Evolutionary conservation across 164 flowering plant species (phyloP).

Genomic region (Euptelea pleiosperma): DNA sequence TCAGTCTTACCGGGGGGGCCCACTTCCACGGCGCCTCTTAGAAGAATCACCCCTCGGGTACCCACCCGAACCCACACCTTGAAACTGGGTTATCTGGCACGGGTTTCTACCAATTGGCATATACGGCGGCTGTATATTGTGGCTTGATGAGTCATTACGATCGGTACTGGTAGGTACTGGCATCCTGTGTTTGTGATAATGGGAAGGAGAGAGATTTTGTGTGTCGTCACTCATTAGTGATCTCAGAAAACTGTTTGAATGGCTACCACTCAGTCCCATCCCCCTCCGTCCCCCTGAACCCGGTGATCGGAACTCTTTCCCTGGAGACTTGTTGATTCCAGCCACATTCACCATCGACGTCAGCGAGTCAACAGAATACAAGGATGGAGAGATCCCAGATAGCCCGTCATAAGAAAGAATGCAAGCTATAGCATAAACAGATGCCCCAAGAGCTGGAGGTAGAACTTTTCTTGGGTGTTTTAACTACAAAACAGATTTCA

Average conservation of each 20-base stretch:
- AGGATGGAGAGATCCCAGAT: constrained; percentile 37
- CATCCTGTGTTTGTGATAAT: constrained; percentile 10
- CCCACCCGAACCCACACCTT: constrained; percentile 17
- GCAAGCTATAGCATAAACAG: constrained; percentile 63
- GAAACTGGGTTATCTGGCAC: neutral
- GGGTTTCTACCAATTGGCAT: neutral
- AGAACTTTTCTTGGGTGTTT: constrained; percentile 50
- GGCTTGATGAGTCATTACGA: constrained; percentile 6
- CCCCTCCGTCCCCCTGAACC: constrained; percentile 13
- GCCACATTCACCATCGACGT: constrained; percentile 40
- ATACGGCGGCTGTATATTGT: neutral
- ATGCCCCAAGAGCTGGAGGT: constrained; percentile 65
- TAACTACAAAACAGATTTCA: constrained; percentile 43
- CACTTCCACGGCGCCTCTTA: constrained; percentile 41
- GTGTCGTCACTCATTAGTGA: constrained; percentile 18
- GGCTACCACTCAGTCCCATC: constrained; percentile 1
- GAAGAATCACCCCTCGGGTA: constrained; percentile 21
- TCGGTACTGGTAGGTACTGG: constrained; percentile 2
- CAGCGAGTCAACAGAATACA: constrained; percentile 34
- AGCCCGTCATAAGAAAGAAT: constrained; percentile 69
- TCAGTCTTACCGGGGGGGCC: no score
- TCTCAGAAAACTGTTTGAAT: constrained; percentile 22
- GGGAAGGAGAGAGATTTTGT: constrained; percentile 8
- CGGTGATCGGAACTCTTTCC: constrained; percentile 7
- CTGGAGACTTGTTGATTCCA: constrained; percentile 24